Evolutionary conservation across 805 yeast genomes (phyloP).

Genomic region (Barnettozyma wickerhamii): DNA sequence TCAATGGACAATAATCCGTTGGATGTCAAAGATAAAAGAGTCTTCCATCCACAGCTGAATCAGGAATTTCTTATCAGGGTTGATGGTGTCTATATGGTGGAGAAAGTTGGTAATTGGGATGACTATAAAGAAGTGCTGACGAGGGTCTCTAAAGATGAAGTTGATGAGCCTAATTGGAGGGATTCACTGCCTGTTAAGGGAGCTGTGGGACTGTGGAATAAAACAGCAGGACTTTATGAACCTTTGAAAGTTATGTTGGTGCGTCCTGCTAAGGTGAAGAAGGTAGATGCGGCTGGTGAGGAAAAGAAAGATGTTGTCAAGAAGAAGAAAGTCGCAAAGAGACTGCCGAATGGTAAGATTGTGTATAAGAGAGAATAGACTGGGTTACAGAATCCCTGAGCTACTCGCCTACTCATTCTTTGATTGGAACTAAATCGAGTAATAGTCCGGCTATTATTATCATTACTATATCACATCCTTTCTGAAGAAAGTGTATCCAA

Average conservation of each 20-base stretch:
- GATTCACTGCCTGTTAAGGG: slow-evolving; percentile 43
- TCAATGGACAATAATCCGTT: slow-evolving; percentile 57
- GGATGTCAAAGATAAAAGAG: slow-evolving; percentile 15
- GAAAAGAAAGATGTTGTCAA: slow-evolving; percentile 30
- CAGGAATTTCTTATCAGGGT: slow-evolving; percentile 51
- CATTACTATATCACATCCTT: neutral
- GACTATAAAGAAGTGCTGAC: slow-evolving; percentile 35
- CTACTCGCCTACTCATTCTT: no score
- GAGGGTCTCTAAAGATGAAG: slow-evolving; percentile 42
- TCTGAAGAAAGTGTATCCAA: slow-evolving; percentile 8
- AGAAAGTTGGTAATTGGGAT: slow-evolving; percentile 27
- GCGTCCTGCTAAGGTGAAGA: slow-evolving; percentile 7
- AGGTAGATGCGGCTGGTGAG: slow-evolving; percentile 10
- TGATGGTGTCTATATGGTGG: slow-evolving; percentile 56
- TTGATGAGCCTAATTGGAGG: slow-evolving; percentile 43
- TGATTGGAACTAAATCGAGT: no score
- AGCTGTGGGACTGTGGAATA: slow-evolving; percentile 43
- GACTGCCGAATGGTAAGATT: slow-evolving; percentile 60
- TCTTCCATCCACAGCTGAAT: slow-evolving; percentile 30
- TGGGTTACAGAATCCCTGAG: no score
- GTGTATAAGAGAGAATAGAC: slow-evolving; percentile 27
- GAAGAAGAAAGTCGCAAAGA: slow-evolving; percentile 38
- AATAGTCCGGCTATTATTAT: no score
- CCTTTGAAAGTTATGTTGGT: slow-evolving; percentile 11
- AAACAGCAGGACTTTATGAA: slow-evolving; percentile 34